Base-by-base conservation (phyloP, 73 alveolate species). In the Tetrahymena borealis region DNA sequence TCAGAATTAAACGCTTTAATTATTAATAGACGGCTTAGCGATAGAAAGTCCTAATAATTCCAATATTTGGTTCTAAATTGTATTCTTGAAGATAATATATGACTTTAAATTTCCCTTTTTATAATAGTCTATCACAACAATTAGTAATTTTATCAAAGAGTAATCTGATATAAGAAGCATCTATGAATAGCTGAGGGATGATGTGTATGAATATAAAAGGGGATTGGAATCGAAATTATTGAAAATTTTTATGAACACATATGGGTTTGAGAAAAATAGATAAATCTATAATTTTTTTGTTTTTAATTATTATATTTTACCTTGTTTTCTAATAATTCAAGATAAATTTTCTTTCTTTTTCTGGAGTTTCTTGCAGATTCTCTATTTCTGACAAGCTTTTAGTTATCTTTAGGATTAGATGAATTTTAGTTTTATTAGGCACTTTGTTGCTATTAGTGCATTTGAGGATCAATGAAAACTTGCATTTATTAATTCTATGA, bases 281-380 rank as follows among this genome's bases (percentile, higher is more conserved):
- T 10, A 11, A n/a, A 18, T 43, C 28, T 43, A n/a, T 43, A n/a
- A 9, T 2, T 43, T 43, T 13, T 43, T 94, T 92, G n/a, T 91
- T 40, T 77, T 94, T 94, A 12, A 94, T 78, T 31, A 60, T 24
- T 60, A 15, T 20, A 60, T 60, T 60, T 60, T 60, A 91, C 95
- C 40, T 93, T 94, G 11, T 90, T 90, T 78, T 96, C 98, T 41
- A 96, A 91, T 12, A 95, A 90, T 40, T 43, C 94, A 1, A 96
- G 40, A 78, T 96, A 96, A 38, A 95, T 95, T 94, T 96, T 96
- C 95, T 96, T 96, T 78, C 98, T 91, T 91, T 94, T 96, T 90
- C 98, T 78, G 13, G 96, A 90, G 91, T 96, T 96, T 91, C 98
- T 95, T 24, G 98, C 98, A 16, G 97, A 95, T 77, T 95, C 97